Evolutionary conservation across 768 basidiomycete genomes (phyloP), one percentile per base, ranked within the genome.

Genomic region (Auricularia heimuer): DNA sequence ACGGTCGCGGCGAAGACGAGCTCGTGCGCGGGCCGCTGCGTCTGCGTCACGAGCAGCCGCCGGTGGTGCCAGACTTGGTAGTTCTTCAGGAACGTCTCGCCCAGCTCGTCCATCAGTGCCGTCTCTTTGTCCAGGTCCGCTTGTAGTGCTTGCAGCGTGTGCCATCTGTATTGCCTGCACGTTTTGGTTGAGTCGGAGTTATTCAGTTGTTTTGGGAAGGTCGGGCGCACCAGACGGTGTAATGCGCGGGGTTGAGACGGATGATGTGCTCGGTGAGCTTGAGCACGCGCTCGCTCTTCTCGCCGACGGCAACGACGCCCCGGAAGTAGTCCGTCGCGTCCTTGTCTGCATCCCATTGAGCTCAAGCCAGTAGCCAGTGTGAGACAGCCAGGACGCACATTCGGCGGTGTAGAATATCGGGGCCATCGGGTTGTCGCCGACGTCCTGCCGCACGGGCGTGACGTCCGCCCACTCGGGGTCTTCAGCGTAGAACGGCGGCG

Each of bases 31-130:
- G 87, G 82, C 29, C 80, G 73, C 64, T 81, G 78, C 37, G 84
- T 79, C 58, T 80, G 75, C 44, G 80, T 80, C 67, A 93, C 82
- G 44, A 94, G 79, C 42, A 93, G 84, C 3, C 89, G 85, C 54
- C 92, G 87, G 71, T 94, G 91, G 76, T 90, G 95, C 97, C 97
- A 98, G 33, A 98, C 95, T 78, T 99, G 97, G 75, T 98, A 98
- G 10, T 89, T 94, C 78, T 98, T 99, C 71, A 98, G 82, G 74
- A 87, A 87, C 68, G 81, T 81, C 68, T 87, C 81, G 24, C 94
- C 90, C 63, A 98, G 82, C 68, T 87, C 87, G 77, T 97, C 91
- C 86, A 97, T 94, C 39, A 96, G 79, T 62, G 75, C 76, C 1
- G 98, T 80, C 77, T 99, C 96, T 3, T 75, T 79, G n/a, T 86